These are phyloP conservation scores for Colletotrichum godetiae DNA, from an alignment of 2,329 filamentous ascomycete genomes.

Conservation along the genomic window DNA sequence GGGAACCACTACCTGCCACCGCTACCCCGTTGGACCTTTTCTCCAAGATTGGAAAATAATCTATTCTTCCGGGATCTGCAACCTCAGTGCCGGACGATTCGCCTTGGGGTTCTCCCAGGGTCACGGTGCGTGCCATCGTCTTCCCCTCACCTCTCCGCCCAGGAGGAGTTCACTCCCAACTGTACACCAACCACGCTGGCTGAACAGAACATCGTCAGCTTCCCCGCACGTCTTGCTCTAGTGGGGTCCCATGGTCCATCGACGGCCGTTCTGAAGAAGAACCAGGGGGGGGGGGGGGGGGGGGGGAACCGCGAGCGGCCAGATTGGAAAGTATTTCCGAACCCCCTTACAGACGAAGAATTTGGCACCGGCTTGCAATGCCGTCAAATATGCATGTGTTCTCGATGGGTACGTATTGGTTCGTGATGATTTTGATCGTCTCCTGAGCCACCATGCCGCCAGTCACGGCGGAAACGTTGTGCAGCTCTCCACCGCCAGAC, in stretches of 20 bases:
- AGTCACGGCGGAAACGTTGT: constrained; percentile 88
- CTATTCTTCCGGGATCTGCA: constrained; percentile 45
- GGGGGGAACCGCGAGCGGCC: not conserved
- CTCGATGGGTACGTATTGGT: constrained; percentile 78
- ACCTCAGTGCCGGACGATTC: constrained; percentile 41
- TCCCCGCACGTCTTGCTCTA: constrained; percentile 22
- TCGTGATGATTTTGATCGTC: constrained; percentile 87
- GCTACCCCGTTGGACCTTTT: constrained; percentile 34
- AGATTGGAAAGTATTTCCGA: constrained; percentile 36
- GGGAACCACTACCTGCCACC: not conserved
- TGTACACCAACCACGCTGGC: not conserved
- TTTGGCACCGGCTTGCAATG: constrained; percentile 70
- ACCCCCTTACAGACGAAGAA: constrained; percentile 60
- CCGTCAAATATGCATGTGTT: constrained; percentile 79
- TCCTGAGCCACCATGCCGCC: constrained; percentile 98
- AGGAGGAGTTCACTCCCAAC: not conserved
- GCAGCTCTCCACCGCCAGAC: constrained; percentile 85
- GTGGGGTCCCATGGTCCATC: not conserved
- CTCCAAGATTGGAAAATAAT: constrained; percentile 41
- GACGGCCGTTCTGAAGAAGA: not conserved
- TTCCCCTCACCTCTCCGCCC: constrained; percentile 10
- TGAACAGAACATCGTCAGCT: constrained; percentile 34
- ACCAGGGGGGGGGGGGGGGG: not conserved
- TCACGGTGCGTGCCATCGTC: constrained; percentile 17
- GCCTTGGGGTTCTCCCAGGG: constrained; percentile 36